Percentiles rank a stretch among this genome's conserved stretches.
Evolutionary conservation across 257 asterid species (phyloP).

Genomic region (Buddleja alternifolia): DNA sequence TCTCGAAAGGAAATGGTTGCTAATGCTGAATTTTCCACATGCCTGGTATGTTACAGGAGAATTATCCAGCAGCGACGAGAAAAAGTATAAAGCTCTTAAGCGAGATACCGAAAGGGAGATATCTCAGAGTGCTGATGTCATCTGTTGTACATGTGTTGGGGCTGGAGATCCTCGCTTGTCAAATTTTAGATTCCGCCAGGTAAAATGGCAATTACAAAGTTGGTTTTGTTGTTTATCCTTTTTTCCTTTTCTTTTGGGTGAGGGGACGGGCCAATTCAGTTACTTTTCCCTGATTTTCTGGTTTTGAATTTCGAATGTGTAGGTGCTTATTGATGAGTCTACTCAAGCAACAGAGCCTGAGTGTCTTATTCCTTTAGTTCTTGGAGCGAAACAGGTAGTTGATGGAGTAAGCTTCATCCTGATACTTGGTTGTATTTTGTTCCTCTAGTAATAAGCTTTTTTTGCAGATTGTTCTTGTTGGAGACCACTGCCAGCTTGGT

Average conservation of each 20-base stretch:
- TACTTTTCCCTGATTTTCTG: slow-evolving; percentile 10
- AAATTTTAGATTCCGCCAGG: slow-evolving; percentile 98
- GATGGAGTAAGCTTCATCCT: slow-evolving; percentile 8
- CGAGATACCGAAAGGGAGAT: slow-evolving; percentile 99
- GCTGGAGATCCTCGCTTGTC: slow-evolving; percentile 99
- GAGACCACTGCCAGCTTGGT: slow-evolving; percentile 99
- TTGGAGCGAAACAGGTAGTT: slow-evolving; percentile 91
- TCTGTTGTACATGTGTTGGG: slow-evolving; percentile 98
- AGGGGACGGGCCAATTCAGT: not conserved
- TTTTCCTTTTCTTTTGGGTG: not conserved
- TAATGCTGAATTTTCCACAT: not conserved
- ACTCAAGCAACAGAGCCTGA: slow-evolving; percentile 98
- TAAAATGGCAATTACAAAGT: slow-evolving; percentile 29
- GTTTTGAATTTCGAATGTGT: slow-evolving; percentile 20
- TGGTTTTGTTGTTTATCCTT: slow-evolving; percentile 3
- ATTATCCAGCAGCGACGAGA: slow-evolving; percentile 96
- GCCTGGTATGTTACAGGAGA: slow-evolving; percentile 62
- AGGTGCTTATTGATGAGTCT: slow-evolving; percentile 99
- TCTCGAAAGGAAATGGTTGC: not conserved
- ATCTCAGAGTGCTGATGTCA: slow-evolving; percentile 99
- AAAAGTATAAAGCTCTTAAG: slow-evolving; percentile 86
- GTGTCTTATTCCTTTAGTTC: slow-evolving; percentile 96
- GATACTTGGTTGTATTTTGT: not conserved
- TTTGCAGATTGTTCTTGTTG: slow-evolving; percentile 84
- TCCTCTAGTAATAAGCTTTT: slow-evolving; percentile 8